A percentile compares a stretch with the other conserved stretches of the same genome.
phyloP scores from a whole-genome alignment of 805 yeast genomes.

The Lipomyces orientalis region DNA sequence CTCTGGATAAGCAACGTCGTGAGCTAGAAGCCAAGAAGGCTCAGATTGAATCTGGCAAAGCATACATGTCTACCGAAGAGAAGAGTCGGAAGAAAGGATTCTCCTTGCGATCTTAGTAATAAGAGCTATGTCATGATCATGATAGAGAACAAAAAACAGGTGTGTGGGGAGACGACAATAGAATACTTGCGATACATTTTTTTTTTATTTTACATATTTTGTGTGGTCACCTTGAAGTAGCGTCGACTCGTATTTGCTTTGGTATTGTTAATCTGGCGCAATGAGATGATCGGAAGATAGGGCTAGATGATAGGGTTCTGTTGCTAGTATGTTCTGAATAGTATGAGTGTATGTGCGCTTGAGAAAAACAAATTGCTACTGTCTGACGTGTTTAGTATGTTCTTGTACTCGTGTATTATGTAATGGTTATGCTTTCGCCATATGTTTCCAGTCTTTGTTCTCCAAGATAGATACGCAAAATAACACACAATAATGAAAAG shows the following conservation, averaged over 20 bases:
- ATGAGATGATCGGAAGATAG: background rate
- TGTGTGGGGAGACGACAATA: background rate
- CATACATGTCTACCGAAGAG: constrained; percentile 18
- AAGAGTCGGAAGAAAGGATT: constrained; percentile 34
- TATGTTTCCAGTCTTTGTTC: too few relatives aligned
- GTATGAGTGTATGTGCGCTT: too few relatives aligned
- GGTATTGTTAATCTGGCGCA: constrained; percentile 11
- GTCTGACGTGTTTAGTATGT: too few relatives aligned
- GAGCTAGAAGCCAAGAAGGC: constrained; percentile 89
- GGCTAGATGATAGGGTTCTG: background rate
- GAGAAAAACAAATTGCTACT: too few relatives aligned
- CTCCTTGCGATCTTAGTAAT: constrained; percentile 30
- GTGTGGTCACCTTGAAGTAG: background rate
- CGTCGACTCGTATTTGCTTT: background rate
- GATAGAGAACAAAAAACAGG: background rate
- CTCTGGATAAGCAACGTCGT: constrained; percentile 83
- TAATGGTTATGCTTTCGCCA: too few relatives aligned
- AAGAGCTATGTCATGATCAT: too few relatives aligned
- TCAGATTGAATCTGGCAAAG: constrained; percentile 54
- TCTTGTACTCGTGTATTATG: too few relatives aligned
- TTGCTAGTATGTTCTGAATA: background rate
- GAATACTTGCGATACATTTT: background rate
- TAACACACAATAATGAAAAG: too few relatives aligned
- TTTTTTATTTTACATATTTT: background rate
- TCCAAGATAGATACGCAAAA: too few relatives aligned